Evolutionary conservation across 2,329 filamentous ascomycete species (phyloP), one percentile per base, ranked within the genome.

Genomic region (Fusarium sp.): DNA sequence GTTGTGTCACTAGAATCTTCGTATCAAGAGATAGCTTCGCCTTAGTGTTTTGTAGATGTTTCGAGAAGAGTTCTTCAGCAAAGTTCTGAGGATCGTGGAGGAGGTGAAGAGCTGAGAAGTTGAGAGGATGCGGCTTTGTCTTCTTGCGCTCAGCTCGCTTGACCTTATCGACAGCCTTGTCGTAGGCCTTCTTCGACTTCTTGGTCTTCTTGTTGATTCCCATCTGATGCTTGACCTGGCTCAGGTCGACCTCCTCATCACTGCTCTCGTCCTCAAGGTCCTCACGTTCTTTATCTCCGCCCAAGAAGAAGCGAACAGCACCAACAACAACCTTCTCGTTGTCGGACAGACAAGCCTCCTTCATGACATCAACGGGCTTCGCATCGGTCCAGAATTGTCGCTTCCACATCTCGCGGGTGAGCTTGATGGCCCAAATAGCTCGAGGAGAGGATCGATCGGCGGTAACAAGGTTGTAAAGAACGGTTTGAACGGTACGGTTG

Each of bases 281-380:
- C 80, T 99, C 96, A 74, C 95, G 90, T 83, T 98, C 96, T 81
- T 97, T 95, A 81, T 99, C 96, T 38, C 95, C 95, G 29, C 96
- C 96, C 2, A 99, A 87, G 85, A 99, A 99, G 86, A 98, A 99
- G 29, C 94, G 90, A 18, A 97, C 93, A 47, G 94, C 95, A 20
- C 94, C 94, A 10, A 93, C 86, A 31, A 96, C 90, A 7, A 98
- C 94, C 83, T 99, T 99, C 76, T 97, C 94, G 75, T 98, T 97
- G 56, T 97, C 92, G 7, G 94, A 91, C 62, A 99, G 84, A 60
- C 92, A 91, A 0, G 95, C 94, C 82, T 97, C 93, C 83, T 97
- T 97, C 95, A 99, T 98, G 73, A 98, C 93, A 78, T 97, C 94
- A n/a, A 98, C 96, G 0, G 95, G 91, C 80, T 95, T 96, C 4